Evolutionary conservation across 192 early-diverging fungal species (phyloP).

Genomic region (Coemansia biformis): DNA sequence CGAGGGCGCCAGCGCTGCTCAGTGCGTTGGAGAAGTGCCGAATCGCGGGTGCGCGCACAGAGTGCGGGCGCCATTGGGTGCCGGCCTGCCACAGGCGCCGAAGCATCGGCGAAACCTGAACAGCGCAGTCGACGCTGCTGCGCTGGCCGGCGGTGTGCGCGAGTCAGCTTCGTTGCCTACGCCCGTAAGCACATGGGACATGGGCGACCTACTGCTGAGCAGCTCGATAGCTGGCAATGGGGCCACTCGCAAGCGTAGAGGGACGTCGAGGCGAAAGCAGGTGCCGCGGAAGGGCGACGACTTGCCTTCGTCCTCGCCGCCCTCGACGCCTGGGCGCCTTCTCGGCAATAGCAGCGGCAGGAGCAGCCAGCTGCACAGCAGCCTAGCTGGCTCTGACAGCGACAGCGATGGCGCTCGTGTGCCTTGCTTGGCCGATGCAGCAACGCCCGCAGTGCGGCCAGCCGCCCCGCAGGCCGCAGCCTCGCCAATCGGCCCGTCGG

Average conservation of each 20-base stretch:
- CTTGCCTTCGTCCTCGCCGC: conserved; percentile 40
- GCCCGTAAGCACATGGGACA: conserved; percentile 19
- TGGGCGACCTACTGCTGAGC: conserved; percentile 20
- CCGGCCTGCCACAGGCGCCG: too few species aligned
- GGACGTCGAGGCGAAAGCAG: not conserved
- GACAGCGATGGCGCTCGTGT: conserved; percentile 8
- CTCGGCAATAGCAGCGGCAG: conserved; percentile 13
- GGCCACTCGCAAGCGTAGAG: conserved; percentile 6
- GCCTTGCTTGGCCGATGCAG: not conserved
- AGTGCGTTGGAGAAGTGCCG: too few species aligned
- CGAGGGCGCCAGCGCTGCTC: too few species aligned
- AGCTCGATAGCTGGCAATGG: conserved; percentile 9
- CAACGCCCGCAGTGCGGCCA: not conserved
- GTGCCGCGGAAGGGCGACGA: conserved; percentile 4
- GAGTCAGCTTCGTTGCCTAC: too few species aligned
- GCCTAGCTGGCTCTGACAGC: conserved; percentile 15
- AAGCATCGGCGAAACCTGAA: too few species aligned
- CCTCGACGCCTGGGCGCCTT: conserved; percentile 24
- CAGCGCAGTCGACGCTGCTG: too few species aligned
- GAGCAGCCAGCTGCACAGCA: conserved; percentile 17
- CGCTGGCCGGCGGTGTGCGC: too few species aligned
- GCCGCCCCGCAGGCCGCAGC: not conserved
- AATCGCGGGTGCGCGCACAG: too few species aligned
- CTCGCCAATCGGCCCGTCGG: conserved; percentile 26
- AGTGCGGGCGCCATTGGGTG: too few species aligned